A percentile compares a stretch with the other conserved stretches of the same genome.
Conservation (phyloP, 1,284 basidiomycete species). For the Cutaneotrichosporon sp. region DNA sequence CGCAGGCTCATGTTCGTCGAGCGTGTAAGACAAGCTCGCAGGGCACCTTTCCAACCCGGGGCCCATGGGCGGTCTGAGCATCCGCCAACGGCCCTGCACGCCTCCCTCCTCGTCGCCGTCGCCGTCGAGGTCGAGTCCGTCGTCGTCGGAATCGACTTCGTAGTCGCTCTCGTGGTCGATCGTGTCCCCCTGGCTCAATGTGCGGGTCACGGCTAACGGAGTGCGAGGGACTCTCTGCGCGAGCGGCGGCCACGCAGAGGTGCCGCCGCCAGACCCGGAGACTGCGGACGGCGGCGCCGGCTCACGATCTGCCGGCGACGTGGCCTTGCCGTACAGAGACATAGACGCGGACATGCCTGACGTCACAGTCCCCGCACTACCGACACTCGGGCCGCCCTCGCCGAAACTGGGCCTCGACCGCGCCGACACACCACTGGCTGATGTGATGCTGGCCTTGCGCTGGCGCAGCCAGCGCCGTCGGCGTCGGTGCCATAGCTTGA, state of each 20-base stretch:
- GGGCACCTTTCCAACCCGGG: not conserved
- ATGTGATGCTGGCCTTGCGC: slow-evolving; percentile 8
- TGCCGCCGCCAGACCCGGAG: not conserved
- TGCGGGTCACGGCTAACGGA: slow-evolving; percentile 4
- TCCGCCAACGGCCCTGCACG: not conserved
- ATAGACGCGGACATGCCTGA: not conserved
- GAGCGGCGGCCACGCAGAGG: slow-evolving; percentile 1
- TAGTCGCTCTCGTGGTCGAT: slow-evolving; percentile 30
- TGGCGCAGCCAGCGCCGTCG: slow-evolving; percentile 32
- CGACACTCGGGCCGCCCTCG: not conserved
- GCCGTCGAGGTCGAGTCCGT: slow-evolving; percentile 25
- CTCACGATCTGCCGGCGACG: too few species aligned
- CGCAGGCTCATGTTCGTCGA: slow-evolving; percentile 27
- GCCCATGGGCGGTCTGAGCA: not conserved
- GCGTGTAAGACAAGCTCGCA: slow-evolving; percentile 17
- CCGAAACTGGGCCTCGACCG: slow-evolving; percentile 8
- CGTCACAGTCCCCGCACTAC: not conserved
- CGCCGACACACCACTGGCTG: not conserved
- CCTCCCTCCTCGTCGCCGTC: slow-evolving; percentile 12
- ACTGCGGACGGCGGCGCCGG: too few species aligned
- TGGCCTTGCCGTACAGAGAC: not conserved
- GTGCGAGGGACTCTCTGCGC: slow-evolving; percentile 14
- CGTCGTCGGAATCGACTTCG: slow-evolving; percentile 38
- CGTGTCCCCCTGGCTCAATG: slow-evolving; percentile 3
- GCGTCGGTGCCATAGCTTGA: slow-evolving; percentile 35